These are phyloP conservation scores for Blumeriella jaapii DNA, from an alignment of 2,329 filamentous ascomycete genomes.

Conservation along the genomic window DNA sequence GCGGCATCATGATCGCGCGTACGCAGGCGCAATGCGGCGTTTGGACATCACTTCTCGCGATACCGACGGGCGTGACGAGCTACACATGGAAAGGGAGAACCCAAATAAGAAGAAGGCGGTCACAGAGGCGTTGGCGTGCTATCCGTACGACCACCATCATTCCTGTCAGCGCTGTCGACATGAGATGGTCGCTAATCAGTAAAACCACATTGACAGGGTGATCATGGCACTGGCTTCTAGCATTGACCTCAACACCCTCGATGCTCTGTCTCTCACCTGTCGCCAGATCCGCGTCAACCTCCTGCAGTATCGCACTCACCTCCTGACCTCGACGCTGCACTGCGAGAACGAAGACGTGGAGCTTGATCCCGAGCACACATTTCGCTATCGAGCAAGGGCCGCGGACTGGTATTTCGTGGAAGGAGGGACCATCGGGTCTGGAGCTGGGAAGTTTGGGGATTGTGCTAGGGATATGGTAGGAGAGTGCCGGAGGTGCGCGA, in stretches of 20 bases:
- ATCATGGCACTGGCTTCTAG: conserved; percentile 61
- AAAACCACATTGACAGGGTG: conserved; percentile 53
- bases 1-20: conserved; percentile 7
- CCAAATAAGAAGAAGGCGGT: conserved; percentile 44
- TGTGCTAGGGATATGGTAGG: conserved; percentile 84
- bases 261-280: conserved; percentile 73
- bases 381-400: conserved; percentile 46
- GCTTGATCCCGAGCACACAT: conserved; percentile 42
- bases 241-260: conserved; percentile 79
- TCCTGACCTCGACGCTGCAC: conserved; percentile 65
- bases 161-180: too few relatives aligned
- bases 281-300: conserved; percentile 68
- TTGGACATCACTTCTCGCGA: conserved; percentile 6
- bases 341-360: conserved; percentile 60
- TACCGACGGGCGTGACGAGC: not conserved
- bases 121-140: conserved; percentile 52
- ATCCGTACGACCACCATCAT: too few relatives aligned
- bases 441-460: conserved; percentile 56
- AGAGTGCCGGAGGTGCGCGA: conserved; percentile 67
- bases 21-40: conserved; percentile 8
- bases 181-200: too few relatives aligned
- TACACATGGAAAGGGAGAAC: conserved; percentile 15
- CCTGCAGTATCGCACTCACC: conserved; percentile 62
- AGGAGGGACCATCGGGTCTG: conserved; percentile 37
- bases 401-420: conserved; percentile 50